Base-by-base conservation (phyloP, 1,284 basidiomycete genomes). In the Gymnopus androsaceus region DNA sequence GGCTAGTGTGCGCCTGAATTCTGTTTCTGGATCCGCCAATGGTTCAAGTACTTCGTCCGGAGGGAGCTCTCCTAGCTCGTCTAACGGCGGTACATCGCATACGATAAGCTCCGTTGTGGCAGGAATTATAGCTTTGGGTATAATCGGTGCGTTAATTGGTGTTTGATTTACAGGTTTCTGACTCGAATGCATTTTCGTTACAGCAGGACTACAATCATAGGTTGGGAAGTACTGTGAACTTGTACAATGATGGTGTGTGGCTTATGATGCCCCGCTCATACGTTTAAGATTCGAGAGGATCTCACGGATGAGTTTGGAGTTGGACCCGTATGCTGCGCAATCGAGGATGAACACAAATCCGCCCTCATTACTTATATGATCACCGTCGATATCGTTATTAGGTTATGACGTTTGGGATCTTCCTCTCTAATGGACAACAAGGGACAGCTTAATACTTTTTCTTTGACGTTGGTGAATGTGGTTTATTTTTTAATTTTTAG, bases 131-230 rank as follows among this genome's bases (percentile, higher is more conserved):
- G 40, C 53, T 2, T 28, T 60, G 27, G 59, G 59, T 9, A 37
- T 60, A 1, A 49, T 60, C 11, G 59, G 59, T 56, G 59, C 56
- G 8, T 15, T 60, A 15, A 51, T 60, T 36, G 56, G 59, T 52
- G 52, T 60, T 50, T 58, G 53, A 67, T 40, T 25, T 69, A 55
- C 66, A 73, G 49, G 66, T 63, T 63, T 79, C 79, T 61, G 75
- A 81, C 68, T 77, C 78, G 57, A 80, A 77, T 54, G 78, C 77
- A 19, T 82, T 82, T 60, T 80, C 80, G 30, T 62, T 81, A 59
- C 77, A 77, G 57, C 77, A 77, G 67, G 73, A 72, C 63, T 77
- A 75, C 61, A 82, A 82, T 62, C 63, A 73, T 51, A 83, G 79
- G 78, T 78, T 79, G 55, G 72, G 75, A 44, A 84, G 82, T 63